Evolutionary conservation across 768 basidiomycete genomes (phyloP).

Genomic region (Tubosaeta sp.): DNA sequence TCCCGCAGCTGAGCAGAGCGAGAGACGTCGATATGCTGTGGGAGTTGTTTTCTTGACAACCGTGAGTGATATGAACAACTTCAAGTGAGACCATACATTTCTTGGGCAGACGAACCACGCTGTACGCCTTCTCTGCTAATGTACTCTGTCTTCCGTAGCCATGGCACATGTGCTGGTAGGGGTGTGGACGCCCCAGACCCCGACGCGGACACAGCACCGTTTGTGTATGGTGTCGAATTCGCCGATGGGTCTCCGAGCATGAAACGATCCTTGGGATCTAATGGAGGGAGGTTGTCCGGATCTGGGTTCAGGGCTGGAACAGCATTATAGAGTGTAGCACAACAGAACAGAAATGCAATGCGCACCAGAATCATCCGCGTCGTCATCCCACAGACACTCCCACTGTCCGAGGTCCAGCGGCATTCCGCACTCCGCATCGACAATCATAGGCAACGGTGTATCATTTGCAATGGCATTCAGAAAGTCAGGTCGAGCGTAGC

Average conservation of each 20-base stretch:
- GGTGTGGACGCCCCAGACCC: conserved; percentile 43
- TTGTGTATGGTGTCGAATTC: conserved; percentile 38
- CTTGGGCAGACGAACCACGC: conserved; percentile 41
- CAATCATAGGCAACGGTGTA: conserved; percentile 87
- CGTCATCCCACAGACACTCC: conserved; percentile 81
- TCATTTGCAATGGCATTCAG: conserved; percentile 77
- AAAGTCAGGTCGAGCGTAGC: conserved; percentile 85
- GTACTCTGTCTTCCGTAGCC: conserved; percentile 92
- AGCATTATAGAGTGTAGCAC: background rate
- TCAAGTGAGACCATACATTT: conserved; percentile 44
- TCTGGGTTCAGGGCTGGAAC: conserved; percentile 61
- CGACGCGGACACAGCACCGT: conserved; percentile 32
- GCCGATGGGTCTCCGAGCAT: conserved; percentile 66
- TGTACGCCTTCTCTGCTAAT: conserved; percentile 59
- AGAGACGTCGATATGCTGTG: conserved; percentile 63
- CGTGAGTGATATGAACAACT: background rate
- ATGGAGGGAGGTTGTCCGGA: conserved; percentile 47
- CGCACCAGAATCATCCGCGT: conserved; percentile 62
- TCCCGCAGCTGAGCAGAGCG: conserved; percentile 69
- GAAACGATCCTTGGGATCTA: conserved; percentile 74
- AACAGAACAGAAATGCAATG: conserved; percentile 15
- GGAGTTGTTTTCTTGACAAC: conserved; percentile 40
- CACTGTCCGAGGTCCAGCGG: conserved; percentile 83
- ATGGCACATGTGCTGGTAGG: conserved; percentile 64
- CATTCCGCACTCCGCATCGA: conserved; percentile 97